phyloP scores from a whole-genome alignment of 2,329 filamentous ascomycete genomes.

The Pseudocercospora macadamiae region DNA sequence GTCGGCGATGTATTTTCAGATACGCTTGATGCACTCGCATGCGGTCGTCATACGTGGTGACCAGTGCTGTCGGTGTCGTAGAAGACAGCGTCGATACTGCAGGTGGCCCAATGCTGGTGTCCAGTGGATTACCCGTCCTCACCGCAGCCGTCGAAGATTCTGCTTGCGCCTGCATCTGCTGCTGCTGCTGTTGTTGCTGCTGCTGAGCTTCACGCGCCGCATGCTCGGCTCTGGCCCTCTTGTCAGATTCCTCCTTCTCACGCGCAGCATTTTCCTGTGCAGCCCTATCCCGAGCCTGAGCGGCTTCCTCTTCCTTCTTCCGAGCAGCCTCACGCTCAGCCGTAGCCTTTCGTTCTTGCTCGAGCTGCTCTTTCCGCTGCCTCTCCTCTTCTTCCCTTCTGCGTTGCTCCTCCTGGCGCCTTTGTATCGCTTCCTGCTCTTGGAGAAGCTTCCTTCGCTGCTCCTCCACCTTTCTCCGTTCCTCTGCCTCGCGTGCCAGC shows the following conservation, averaged over 20 bases:
- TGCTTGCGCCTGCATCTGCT: background rate
- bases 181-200: conserved; percentile 8
- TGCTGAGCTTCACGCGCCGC: conserved; percentile 14
- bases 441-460: conserved; percentile 19
- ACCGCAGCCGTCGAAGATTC: too few species aligned
- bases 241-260: conserved; percentile 5
- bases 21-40: conserved; percentile 20
- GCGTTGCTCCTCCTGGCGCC: conserved; percentile 15
- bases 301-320: conserved; percentile 10
- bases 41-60: conserved; percentile 12
- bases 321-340: conserved; percentile 6
- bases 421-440: conserved; percentile 8
- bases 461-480: conserved; percentile 17
- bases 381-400: conserved; percentile 15
- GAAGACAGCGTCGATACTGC: background rate
- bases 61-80: conserved; percentile 9
- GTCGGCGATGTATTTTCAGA: conserved; percentile 41
- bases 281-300: too few species aligned
- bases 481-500: conserved; percentile 18
- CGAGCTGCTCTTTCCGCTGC: conserved; percentile 10
- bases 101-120: conserved; percentile 2
- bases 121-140: background rate
- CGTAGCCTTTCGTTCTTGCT: conserved; percentile 11
- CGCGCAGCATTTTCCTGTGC: conserved; percentile 9
- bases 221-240: conserved; percentile 13